These are phyloP conservation scores for Candida boleticola DNA, from an alignment of 805 yeast genomes.

Conservation along the genomic window DNA sequence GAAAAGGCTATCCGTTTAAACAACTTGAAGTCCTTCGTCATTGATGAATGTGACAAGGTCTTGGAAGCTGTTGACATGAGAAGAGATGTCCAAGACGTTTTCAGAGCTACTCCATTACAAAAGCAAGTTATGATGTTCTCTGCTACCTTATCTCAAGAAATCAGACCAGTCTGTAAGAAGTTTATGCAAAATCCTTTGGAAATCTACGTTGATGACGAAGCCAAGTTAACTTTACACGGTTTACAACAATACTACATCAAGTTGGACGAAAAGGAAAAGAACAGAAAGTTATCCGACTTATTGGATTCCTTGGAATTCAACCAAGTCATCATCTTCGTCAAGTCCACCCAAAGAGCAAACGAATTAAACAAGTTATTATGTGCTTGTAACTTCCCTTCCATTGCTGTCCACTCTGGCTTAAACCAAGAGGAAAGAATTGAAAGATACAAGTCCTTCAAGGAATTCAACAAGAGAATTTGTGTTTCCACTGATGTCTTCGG, in stretches of 20 bases:
- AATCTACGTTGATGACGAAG: slow-evolving; percentile 95
- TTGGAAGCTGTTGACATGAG: slow-evolving; percentile 92
- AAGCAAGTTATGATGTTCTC: slow-evolving; percentile 99
- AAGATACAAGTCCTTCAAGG: slow-evolving; percentile 93
- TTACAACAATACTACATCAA: slow-evolving; percentile 94
- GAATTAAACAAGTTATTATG: slow-evolving; percentile 85
- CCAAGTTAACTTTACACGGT: slow-evolving; percentile 96
- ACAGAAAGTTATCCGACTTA: slow-evolving; percentile 86
- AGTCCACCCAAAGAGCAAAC: slow-evolving; percentile 86
- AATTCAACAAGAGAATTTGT: slow-evolving; percentile 97
- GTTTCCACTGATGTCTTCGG: slow-evolving; percentile 98
- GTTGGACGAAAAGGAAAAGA: slow-evolving; percentile 87
- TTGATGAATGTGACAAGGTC: slow-evolving; percentile 98
- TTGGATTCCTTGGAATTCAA: slow-evolving; percentile 94
- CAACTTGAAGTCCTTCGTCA: slow-evolving; percentile 89
- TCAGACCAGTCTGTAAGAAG: slow-evolving; percentile 95
- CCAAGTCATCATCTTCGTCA: slow-evolving; percentile 96
- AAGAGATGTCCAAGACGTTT: slow-evolving; percentile 96
- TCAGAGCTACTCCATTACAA: slow-evolving; percentile 96
- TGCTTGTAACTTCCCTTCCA: slow-evolving; percentile 94
- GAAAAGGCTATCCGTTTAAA: slow-evolving; percentile 85
- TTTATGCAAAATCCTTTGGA: slow-evolving; percentile 98
- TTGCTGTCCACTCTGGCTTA: slow-evolving; percentile 93
- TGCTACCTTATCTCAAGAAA: slow-evolving; percentile 91
- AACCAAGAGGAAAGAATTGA: slow-evolving; percentile 98